phyloP scores from a whole-genome alignment of 2,329 filamentous ascomycete genomes.

The Leptosphaerulina australis region DNA sequence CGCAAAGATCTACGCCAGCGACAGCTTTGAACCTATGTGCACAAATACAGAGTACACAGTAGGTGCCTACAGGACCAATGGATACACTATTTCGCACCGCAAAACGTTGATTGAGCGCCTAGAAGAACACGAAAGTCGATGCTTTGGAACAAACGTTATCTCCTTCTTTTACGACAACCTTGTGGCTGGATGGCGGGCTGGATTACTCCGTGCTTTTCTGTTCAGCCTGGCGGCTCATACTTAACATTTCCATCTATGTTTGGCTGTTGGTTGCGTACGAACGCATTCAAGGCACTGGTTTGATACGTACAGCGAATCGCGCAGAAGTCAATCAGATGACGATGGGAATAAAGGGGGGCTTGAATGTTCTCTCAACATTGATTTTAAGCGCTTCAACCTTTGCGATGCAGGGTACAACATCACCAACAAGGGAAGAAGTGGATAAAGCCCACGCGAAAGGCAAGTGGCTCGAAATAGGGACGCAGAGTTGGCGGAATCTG shows the following conservation, averaged over 20 bases:
- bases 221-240: constrained; percentile 15
- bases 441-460: constrained; percentile 33
- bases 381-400: constrained; percentile 28
- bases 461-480: constrained; percentile 29
- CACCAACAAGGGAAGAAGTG: constrained; percentile 30
- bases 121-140: constrained; percentile 8
- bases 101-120: constrained; percentile 17
- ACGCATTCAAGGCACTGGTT: background rate
- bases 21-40: background rate
- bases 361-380: constrained; percentile 54
- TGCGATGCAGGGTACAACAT: constrained; percentile 30
- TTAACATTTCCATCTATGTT: constrained; percentile 19
- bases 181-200: constrained; percentile 24
- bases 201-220: constrained; percentile 21
- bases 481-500: constrained; percentile 23
- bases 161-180: constrained; percentile 18
- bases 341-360: constrained; percentile 48
- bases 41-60: constrained; percentile 2
- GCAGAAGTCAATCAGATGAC: constrained; percentile 12
- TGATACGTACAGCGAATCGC: constrained; percentile 30
- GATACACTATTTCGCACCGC: background rate
- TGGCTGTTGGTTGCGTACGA: constrained; percentile 14
- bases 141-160: constrained; percentile 13
- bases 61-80: background rate
- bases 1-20: background rate